These are phyloP conservation scores for Ophiognomonia clavigignenti-juglandacearum DNA, from an alignment of 2,329 filamentous ascomycete genomes.

Conservation along the genomic window DNA sequence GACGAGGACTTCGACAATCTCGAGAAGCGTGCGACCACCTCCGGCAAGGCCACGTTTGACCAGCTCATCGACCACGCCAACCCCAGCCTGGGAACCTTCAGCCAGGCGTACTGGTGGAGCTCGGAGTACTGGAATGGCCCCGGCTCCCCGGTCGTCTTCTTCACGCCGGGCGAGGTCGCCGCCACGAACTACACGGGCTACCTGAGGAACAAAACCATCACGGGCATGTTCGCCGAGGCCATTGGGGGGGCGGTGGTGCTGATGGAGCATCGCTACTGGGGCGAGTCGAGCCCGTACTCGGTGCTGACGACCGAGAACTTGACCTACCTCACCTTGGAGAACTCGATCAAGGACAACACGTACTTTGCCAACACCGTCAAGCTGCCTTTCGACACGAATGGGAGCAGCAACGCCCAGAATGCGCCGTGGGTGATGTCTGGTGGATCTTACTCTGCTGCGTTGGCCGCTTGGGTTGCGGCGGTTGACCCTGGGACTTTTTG, in stretches of 20 bases:
- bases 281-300: constrained; percentile 32
- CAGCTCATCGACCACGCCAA: constrained; percentile 37
- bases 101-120: constrained; percentile 37
- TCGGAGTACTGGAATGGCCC: constrained; percentile 35
- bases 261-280: constrained; percentile 40
- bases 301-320: constrained; percentile 32
- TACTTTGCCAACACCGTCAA: constrained; percentile 38
- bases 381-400: constrained; percentile 44
- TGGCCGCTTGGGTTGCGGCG: constrained; percentile 47
- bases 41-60: constrained; percentile 30
- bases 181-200: constrained; percentile 32
- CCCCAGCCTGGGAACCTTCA: constrained; percentile 35
- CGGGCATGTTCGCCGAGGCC: constrained; percentile 33
- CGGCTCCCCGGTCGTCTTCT: constrained; percentile 34
- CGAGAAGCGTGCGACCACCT: constrained; percentile 15
- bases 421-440: constrained; percentile 53
- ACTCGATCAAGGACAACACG: constrained; percentile 35
- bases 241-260: constrained; percentile 35
- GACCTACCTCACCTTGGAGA: constrained; percentile 34
- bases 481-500: constrained; percentile 52
- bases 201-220: constrained; percentile 36
- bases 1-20: constrained; percentile 17
- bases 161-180: constrained; percentile 35
- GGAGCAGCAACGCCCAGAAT: constrained; percentile 39
- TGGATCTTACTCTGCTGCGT: constrained; percentile 51